Percentiles rank a stretch among this genome's conserved stretches.
Evolutionary conservation across 768 basidiomycete genomes (phyloP).

Genomic region (Lentinus brumalis): DNA sequence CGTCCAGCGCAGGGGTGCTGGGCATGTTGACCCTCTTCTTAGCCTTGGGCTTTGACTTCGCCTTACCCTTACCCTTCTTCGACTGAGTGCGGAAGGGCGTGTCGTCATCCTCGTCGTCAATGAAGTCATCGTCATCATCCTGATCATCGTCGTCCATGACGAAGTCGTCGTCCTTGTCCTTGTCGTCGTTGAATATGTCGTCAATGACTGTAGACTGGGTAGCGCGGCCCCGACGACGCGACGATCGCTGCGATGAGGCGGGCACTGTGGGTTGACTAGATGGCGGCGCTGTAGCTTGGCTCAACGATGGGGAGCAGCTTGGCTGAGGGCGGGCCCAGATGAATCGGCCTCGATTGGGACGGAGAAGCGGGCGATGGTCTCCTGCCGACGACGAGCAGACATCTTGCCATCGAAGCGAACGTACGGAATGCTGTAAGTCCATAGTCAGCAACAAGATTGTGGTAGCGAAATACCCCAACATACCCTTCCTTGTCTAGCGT

Average conservation of each 20-base stretch:
- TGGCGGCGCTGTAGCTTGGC: slow-evolving; percentile 8
- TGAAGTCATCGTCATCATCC: slow-evolving; percentile 38
- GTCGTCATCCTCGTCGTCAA: slow-evolving; percentile 38
- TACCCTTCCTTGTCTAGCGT: slow-evolving; percentile 67
- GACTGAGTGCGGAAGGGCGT: slow-evolving; percentile 11
- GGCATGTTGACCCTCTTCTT: slow-evolving; percentile 35
- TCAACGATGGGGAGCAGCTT: slow-evolving; percentile 6
- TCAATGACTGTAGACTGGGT: slow-evolving; percentile 3
- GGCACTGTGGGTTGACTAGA: slow-evolving; percentile 2
- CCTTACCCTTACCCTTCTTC: slow-evolving; percentile 21
- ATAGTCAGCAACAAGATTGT: neutral
- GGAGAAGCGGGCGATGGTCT: slow-evolving; percentile 73
- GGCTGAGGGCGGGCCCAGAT: neutral
- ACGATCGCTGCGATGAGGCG: slow-evolving; percentile 1
- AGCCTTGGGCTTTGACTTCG: slow-evolving; percentile 35
- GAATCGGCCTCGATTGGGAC: slow-evolving; percentile 54
- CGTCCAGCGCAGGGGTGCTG: slow-evolving; percentile 23
- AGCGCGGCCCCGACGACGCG: slow-evolving; percentile 8
- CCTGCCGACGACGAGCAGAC: slow-evolving; percentile 78
- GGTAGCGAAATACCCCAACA: slow-evolving; percentile 11
- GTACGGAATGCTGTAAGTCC: slow-evolving; percentile 59
- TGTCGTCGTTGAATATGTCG: slow-evolving; percentile 1
- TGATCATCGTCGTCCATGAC: slow-evolving; percentile 18
- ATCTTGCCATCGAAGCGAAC: slow-evolving; percentile 86
- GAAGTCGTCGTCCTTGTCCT: slow-evolving; percentile 27